These are phyloP conservation scores for Ceratobasidium sp. DNA, from an alignment of 1,284 basidiomycete genomes.

Conservation along the genomic window DNA sequence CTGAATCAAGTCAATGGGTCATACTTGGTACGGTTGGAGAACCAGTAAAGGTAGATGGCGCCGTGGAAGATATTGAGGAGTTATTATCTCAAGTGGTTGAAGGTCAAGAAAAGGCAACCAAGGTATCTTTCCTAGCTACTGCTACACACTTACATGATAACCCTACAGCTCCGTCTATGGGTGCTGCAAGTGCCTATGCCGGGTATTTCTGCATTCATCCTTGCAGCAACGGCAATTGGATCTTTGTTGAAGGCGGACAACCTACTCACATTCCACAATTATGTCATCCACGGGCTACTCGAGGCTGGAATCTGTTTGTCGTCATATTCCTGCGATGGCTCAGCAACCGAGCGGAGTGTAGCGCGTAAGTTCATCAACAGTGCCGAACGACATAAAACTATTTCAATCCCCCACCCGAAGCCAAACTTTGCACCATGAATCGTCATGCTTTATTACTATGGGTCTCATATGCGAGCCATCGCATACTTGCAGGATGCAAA, in stretches of 20 bases:
- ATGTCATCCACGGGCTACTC: conserved; percentile 39
- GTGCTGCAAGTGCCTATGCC: conserved; percentile 51
- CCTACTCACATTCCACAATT: neutral
- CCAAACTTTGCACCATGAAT: neutral
- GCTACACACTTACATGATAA: too few relatives aligned
- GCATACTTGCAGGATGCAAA: conserved; percentile 58
- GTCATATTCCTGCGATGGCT: conserved; percentile 56
- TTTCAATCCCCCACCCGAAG: conserved; percentile 46
- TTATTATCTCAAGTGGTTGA: too few relatives aligned
- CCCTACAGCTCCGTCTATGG: conserved; percentile 19
- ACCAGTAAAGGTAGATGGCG: too few relatives aligned
- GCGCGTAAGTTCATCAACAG: conserved; percentile 48
- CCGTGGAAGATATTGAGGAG: too few relatives aligned
- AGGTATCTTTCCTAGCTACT: too few relatives aligned
- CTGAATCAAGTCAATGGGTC: conserved; percentile 47
- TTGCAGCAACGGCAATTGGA: neutral
- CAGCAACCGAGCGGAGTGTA: conserved; percentile 54
- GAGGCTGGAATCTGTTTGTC: conserved; percentile 50
- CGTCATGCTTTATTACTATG: conserved; percentile 41
- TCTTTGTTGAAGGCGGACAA: conserved; percentile 48
- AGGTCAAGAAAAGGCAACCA: too few relatives aligned
- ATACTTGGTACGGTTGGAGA: conserved; percentile 53
- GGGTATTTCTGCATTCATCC: conserved; percentile 36
- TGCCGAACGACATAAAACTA: conserved; percentile 24
- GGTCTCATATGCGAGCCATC: conserved; percentile 45